Conservation (phyloP, 306 rosid genomes). For the Quercus glauca region DNA sequence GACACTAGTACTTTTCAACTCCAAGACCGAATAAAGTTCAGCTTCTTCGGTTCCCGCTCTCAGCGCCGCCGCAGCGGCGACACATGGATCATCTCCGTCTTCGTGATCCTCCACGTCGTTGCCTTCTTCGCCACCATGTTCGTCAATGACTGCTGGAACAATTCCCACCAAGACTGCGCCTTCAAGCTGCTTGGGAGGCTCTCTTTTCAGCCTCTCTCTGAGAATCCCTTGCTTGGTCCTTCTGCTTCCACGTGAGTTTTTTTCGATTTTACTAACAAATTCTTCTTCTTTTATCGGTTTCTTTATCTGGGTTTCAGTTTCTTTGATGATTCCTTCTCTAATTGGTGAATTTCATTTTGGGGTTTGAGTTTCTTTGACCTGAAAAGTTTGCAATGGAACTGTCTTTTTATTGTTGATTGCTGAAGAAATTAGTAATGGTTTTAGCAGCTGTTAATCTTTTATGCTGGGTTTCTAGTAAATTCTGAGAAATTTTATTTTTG, state of each 20-base stretch:
- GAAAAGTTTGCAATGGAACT: background rate
- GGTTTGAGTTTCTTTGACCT: background rate
- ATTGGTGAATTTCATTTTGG: background rate
- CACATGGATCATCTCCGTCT: constrained; percentile 81
- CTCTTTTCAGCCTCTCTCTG: constrained; percentile 81
- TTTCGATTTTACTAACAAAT: background rate
- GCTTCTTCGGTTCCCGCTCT: constrained; percentile 33
- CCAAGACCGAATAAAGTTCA: constrained; percentile 35
- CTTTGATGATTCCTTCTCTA: background rate
- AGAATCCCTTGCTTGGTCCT: constrained; percentile 91
- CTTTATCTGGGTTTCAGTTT: background rate
- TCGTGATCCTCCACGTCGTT: constrained; percentile 64
- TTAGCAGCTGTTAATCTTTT: background rate
- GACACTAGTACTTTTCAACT: constrained; percentile 11
- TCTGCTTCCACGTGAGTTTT: constrained; percentile 77
- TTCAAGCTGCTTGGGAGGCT: constrained; percentile 59
- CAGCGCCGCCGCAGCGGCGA: constrained; percentile 44
- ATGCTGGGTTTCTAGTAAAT: background rate
- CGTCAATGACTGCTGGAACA: constrained; percentile 73
- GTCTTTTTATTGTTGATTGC: background rate
- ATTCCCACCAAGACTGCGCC: constrained; percentile 68
- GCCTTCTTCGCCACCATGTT: constrained; percentile 75
- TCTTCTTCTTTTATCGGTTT: background rate
- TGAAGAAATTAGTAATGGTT: background rate
- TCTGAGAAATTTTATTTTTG: too few relatives aligned